Evolutionary conservation across 371 early-diverging fungal genomes (phyloP).

Genomic region (Mucor sp.): DNA sequence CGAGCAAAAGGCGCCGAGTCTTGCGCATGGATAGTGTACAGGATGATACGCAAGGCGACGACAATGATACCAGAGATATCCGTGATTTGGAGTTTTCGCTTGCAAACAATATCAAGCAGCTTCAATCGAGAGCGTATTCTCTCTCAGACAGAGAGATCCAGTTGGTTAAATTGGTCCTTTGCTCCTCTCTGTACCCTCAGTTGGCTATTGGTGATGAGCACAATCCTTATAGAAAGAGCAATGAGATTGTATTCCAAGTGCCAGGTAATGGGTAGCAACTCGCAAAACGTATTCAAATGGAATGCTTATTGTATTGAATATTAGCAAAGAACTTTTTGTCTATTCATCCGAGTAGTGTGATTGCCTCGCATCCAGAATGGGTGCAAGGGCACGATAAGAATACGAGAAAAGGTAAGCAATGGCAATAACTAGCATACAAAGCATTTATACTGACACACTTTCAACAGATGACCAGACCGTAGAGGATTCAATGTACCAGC

Average conservation of each 20-base stretch:
- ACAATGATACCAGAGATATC: constrained; percentile 32
- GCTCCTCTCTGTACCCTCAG: constrained; percentile 69
- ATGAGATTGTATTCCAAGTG: constrained; percentile 61
- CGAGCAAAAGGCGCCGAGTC: constrained; percentile 31
- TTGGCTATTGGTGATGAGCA: constrained; percentile 68
- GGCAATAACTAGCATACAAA: not conserved
- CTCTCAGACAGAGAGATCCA: constrained; percentile 45
- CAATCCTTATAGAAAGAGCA: constrained; percentile 55
- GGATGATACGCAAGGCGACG: constrained; percentile 21
- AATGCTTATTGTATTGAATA: not conserved
- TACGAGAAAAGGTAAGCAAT: constrained; percentile 39
- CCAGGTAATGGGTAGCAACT: no score
- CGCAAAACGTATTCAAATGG: no score
- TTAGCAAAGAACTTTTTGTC: constrained; percentile 54
- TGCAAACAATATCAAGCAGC: constrained; percentile 46
- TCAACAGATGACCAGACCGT: constrained; percentile 42
- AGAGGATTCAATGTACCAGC: constrained; percentile 42
- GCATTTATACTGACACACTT: not conserved
- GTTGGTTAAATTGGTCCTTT: constrained; percentile 60
- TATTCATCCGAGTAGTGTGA: constrained; percentile 67
- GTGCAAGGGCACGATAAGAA: constrained; percentile 50
- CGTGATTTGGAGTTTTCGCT: constrained; percentile 68
- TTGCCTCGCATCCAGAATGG: constrained; percentile 60
- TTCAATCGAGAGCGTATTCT: constrained; percentile 40
- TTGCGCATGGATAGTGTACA: constrained; percentile 22